Evolutionary conservation across 345 rosid genomes (phyloP).

Genomic region (Corymbia maculata): DNA sequence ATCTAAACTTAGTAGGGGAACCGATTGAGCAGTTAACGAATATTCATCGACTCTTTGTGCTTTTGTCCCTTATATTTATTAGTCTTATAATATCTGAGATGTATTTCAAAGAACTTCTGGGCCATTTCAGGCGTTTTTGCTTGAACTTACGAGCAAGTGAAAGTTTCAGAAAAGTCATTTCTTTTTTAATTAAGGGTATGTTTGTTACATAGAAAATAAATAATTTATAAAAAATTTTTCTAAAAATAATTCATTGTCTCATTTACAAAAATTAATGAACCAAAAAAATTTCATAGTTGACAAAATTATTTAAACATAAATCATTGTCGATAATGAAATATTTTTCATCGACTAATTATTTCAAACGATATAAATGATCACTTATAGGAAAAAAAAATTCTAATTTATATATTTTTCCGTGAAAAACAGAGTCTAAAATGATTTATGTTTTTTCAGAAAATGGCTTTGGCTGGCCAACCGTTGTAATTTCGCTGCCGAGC

Average conservation of each 20-base stretch:
- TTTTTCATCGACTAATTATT: neutral
- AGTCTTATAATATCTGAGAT: neutral
- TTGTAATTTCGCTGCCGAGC: neutral
- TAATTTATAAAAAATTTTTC: fast-evolving
- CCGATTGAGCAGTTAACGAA: neutral
- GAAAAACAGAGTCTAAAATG: neutral
- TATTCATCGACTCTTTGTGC: neutral
- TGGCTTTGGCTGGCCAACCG: fast-evolving
- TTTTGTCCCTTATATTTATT: neutral
- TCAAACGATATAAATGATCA: neutral
- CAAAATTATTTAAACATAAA: neutral
- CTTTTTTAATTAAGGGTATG: neutral
- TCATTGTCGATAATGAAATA: neutral
- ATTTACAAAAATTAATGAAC: neutral
- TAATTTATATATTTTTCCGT: fast-evolving
- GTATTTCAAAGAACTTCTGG: neutral
- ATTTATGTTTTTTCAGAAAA: neutral
- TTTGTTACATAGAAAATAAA: fast-evolving
- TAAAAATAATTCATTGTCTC: neutral
- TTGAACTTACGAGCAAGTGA: neutral
- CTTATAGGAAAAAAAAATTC: neutral
- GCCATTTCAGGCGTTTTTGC: neutral
- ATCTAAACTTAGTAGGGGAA: neutral
- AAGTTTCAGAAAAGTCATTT: neutral
- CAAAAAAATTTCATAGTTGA: neutral